A percentile compares a stretch with the other conserved stretches of the same genome.
phyloP scores from a whole-genome alignment of 2,329 filamentous ascomycete species.

The Diaporthe eres region DNA sequence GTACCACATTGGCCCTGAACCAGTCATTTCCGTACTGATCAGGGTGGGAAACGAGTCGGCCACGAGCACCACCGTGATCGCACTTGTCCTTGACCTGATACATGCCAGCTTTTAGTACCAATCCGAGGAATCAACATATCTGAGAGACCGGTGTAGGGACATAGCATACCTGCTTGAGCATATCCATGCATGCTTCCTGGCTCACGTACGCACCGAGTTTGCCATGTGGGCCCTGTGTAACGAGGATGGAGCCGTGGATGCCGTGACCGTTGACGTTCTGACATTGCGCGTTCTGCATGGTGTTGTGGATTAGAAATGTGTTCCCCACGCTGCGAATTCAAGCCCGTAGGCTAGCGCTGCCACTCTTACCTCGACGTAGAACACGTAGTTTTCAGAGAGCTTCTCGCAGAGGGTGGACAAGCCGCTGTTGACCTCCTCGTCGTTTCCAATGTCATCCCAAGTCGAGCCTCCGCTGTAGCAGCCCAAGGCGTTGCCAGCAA shows the following conservation, averaged over 20 bases:
- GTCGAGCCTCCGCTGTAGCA: background rate
- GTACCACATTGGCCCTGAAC: background rate
- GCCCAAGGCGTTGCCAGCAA: background rate
- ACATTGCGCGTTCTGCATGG: background rate
- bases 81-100: background rate
- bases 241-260: background rate
- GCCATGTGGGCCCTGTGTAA: background rate
- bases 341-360: fast-evolving
- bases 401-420: background rate
- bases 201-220: background rate
- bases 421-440: background rate
- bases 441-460: background rate
- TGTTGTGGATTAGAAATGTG: background rate
- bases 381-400: background rate
- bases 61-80: fast-evolving
- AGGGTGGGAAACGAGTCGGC: background rate
- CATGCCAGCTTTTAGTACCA: background rate
- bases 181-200: background rate
- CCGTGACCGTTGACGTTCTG: background rate
- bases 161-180: background rate
- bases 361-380: background rate
- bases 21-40: background rate
- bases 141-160: background rate
- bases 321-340: fast-evolving
- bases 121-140: background rate